Evolutionary conservation across 2,329 filamentous ascomycete species (phyloP).

Genomic region (Cytospora chrysosperma): DNA sequence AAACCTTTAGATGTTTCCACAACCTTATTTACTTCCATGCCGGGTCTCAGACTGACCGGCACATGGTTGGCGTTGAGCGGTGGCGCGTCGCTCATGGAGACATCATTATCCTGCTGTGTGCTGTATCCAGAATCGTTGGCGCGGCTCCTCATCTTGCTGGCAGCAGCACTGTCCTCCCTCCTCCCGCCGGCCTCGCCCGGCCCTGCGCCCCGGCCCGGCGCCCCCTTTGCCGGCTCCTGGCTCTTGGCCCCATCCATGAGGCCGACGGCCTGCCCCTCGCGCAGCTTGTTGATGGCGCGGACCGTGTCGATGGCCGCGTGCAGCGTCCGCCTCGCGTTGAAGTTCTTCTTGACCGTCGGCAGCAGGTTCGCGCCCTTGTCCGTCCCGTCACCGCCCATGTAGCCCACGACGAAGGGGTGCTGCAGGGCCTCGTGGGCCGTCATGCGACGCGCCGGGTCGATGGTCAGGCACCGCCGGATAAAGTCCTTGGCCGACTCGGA

Average conservation of each 20-base stretch:
- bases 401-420: slow-evolving; percentile 63
- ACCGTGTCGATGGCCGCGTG: slow-evolving; percentile 72
- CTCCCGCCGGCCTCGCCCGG: slow-evolving; percentile 23
- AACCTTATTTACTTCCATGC: slow-evolving; percentile 54
- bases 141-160: slow-evolving; percentile 36
- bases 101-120: slow-evolving; percentile 42
- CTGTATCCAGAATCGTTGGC: slow-evolving; percentile 49
- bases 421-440: slow-evolving; percentile 79
- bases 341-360: slow-evolving; percentile 72
- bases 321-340: slow-evolving; percentile 66
- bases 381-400: slow-evolving; percentile 40
- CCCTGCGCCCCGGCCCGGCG: slow-evolving; percentile 1
- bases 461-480: slow-evolving; percentile 86
- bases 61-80: slow-evolving; percentile 33
- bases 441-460: slow-evolving; percentile 84
- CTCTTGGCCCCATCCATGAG: slow-evolving; percentile 62
- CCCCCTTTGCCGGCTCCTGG: slow-evolving; percentile 47
- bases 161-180: slow-evolving; percentile 49
- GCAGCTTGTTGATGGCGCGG: slow-evolving; percentile 68
- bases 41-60: slow-evolving; percentile 54
- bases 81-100: slow-evolving; percentile 49
- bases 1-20: slow-evolving; percentile 64
- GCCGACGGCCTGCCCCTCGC: slow-evolving; percentile 56
- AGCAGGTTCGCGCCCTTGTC: slow-evolving; percentile 61
- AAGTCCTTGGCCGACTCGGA: slow-evolving; percentile 85